Base-by-base conservation (phyloP, 1,284 basidiomycete species). In the Tylopilus sp. region DNA sequence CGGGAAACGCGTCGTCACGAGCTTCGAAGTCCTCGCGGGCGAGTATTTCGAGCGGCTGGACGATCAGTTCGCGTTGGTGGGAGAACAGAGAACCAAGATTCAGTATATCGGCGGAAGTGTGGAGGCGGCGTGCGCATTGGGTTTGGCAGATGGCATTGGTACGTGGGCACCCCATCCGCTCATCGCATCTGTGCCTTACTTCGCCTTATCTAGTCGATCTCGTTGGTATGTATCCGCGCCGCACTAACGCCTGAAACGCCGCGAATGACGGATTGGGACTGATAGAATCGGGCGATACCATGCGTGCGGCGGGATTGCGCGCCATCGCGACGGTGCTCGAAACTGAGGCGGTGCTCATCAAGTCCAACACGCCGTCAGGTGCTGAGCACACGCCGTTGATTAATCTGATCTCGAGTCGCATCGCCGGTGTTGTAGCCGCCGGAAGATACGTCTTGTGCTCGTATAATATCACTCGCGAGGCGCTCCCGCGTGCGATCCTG, bases 31-130 rank as follows among this genome's bases (percentile, higher is more conserved):
- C 12, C 77, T 99, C 8, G 80, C 93, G 0, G 86, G 75, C 8
- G 73, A 85, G 52, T 93, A 93, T 66, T 99, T 99, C 64, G 70
- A 63, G 2, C 68, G 78, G 40, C 57, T 97, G 0, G 96, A 99
- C 63, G 71, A 76, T 18, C 71, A 74, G 44, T 66, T 82, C 6
- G 70, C 76, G 16, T 66, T 82, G 15, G 59, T 65, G 2, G 79
- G 71, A 0, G 78, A 78, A 2, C 66, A 75, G 21, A 71, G 69
- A 48, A 98, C 96, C 0, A 81, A 78, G 63, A 92, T 99, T 48
- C 92, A 97, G 66, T 98, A 98, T 65, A 86, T 99, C 9, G 95
- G 96, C 6, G 97, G 97, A 1, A 95, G 92, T 61, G 97, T 99
- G 1, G 97, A 99, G 72, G 96, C 97, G 3, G 97, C 97, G 15